These are phyloP conservation scores for Candida rishiriensis DNA, from an alignment of 805 yeast species.

Conservation along the genomic window DNA sequence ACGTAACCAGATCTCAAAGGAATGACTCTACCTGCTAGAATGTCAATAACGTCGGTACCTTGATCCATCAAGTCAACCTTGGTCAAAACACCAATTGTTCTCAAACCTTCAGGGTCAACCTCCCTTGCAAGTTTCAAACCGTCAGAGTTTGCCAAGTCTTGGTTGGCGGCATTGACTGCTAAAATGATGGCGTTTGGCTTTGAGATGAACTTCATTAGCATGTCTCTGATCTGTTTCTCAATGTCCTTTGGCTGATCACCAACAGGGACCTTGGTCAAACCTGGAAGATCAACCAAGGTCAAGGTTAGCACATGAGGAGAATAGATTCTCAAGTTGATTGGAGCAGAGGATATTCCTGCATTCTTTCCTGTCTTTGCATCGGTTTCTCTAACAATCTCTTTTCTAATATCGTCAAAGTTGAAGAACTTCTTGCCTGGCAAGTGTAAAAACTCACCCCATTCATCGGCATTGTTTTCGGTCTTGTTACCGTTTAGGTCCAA, in stretches of 20 bases:
- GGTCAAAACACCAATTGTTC: slow-evolving; percentile 96
- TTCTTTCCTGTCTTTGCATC: slow-evolving; percentile 77
- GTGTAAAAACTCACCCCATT: slow-evolving; percentile 98
- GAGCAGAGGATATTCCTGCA: slow-evolving; percentile 87
- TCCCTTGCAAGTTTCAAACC: slow-evolving; percentile 95
- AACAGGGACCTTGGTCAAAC: slow-evolving; percentile 96
- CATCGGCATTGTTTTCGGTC: slow-evolving; percentile 70
- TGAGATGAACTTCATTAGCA: slow-evolving; percentile 88
- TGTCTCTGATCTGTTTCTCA: slow-evolving; percentile 88
- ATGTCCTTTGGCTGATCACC: slow-evolving; percentile 99
- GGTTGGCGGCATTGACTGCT: slow-evolving; percentile 94
- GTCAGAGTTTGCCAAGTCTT: slow-evolving; percentile 95
- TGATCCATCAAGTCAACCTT: slow-evolving; percentile 96
- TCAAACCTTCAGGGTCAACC: slow-evolving; percentile 93
- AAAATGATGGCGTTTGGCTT: slow-evolving; percentile 93
- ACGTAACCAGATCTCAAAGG: slow-evolving; percentile 94
- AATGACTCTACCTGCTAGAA: slow-evolving; percentile 90
- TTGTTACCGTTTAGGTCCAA: slow-evolving; percentile 42
- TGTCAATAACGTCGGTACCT: slow-evolving; percentile 96
- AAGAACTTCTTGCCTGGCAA: slow-evolving; percentile 82
- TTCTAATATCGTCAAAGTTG: slow-evolving; percentile 84
- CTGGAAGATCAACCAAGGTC: slow-evolving; percentile 95
- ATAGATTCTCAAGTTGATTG: slow-evolving; percentile 87
- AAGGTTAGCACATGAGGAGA: slow-evolving; percentile 92
- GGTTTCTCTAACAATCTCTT: slow-evolving; percentile 88